phyloP scores from a whole-genome alignment of 805 yeast species.

The Ogataea ramenticola region DNA sequence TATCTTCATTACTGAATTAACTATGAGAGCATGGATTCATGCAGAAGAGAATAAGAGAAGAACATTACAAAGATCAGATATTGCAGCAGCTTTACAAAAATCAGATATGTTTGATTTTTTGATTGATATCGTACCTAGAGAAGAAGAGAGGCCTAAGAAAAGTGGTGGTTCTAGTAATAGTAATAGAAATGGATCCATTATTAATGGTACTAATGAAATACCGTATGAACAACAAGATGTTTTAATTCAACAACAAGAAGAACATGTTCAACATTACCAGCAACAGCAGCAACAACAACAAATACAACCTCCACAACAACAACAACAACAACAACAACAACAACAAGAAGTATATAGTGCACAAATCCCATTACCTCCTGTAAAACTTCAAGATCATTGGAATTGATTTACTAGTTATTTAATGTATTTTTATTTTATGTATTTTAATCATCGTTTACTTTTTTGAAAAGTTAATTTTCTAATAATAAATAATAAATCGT shows the following conservation, averaged over 20 bases:
- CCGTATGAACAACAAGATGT: conserved; percentile 3
- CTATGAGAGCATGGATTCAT: conserved; percentile 99
- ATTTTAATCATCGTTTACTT: too few species aligned
- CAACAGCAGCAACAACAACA: conserved; percentile 2
- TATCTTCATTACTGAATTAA: conserved; percentile 89
- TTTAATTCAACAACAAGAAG: conserved; percentile 6
- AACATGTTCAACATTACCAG: conserved; percentile 5
- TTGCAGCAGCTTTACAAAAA: conserved; percentile 90
- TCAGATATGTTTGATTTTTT: conserved; percentile 96
- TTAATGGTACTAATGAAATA: too few species aligned
- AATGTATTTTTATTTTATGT: neutral
- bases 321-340: neutral
- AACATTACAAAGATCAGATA: conserved; percentile 88
- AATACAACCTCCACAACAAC: conserved; percentile 2
- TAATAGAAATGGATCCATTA: conserved; percentile 1
- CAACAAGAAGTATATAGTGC: neutral
- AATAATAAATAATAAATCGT: too few species aligned
- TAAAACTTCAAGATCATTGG: neutral
- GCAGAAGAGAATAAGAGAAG: conserved; percentile 95
- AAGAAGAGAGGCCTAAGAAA: conserved; percentile 55
- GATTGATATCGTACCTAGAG: conserved; percentile 93
- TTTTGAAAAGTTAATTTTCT: too few species aligned
- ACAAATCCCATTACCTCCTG: neutral
- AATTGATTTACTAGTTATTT: neutral
- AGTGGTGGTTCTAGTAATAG: neutral